Conservation (phyloP, 139 green algal species). For the Desmodesmus armatus region DNA sequence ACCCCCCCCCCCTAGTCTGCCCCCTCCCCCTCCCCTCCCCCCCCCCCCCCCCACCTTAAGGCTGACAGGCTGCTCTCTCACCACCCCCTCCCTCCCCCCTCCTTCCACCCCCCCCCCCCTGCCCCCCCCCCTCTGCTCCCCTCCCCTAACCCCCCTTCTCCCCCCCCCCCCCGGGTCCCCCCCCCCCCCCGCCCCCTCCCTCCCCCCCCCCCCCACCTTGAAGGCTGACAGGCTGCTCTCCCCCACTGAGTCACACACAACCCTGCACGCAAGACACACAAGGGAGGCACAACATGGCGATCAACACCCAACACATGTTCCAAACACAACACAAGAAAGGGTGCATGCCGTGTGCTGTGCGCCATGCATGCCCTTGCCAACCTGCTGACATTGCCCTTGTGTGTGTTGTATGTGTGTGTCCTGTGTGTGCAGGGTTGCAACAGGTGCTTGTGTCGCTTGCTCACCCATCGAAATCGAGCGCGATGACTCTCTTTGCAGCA, state of each 20-base stretch:
- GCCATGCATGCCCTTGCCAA: background rate
- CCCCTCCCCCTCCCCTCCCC: too few relatives aligned
- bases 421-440: too few relatives aligned
- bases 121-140: too few relatives aligned
- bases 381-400: background rate
- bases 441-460: background rate
- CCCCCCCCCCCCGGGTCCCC: too few relatives aligned
- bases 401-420: background rate
- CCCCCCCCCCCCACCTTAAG: too few relatives aligned
- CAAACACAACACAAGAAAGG: background rate
- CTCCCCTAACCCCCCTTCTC: too few relatives aligned
- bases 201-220: too few relatives aligned
- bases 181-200: too few relatives aligned
- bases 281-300: background rate
- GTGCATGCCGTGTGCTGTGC: background rate
- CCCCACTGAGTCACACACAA: slow-evolving; percentile 94
- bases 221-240: slow-evolving; percentile 93
- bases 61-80: too few relatives aligned
- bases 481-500: slow-evolving; percentile 66
- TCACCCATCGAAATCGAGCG: slow-evolving; percentile 95
- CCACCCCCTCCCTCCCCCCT: too few relatives aligned
- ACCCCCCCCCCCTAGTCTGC: too few relatives aligned
- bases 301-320: background rate
- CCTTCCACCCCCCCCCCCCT: too few relatives aligned
- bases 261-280: slow-evolving; percentile 49